These are phyloP conservation scores for Aspergillus aculeatinus DNA, from an alignment of 2,329 filamentous ascomycete species.

Conservation along the genomic window DNA sequence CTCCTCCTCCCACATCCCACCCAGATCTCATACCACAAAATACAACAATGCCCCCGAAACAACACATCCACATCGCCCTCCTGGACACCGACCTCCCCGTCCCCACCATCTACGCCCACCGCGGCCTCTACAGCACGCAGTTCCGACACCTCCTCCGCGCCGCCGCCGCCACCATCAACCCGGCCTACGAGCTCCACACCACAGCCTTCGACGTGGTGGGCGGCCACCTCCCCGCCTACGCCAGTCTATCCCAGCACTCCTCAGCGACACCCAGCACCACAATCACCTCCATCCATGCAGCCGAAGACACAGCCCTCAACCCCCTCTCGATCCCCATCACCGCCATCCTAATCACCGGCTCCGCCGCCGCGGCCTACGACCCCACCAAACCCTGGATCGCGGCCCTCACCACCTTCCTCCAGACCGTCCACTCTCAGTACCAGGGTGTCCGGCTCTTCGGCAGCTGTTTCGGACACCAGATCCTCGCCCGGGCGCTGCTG, in stretches of 20 bases:
- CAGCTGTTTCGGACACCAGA: constrained; percentile 37
- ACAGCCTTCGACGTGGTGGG: constrained; percentile 37
- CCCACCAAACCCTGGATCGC: constrained; percentile 31
- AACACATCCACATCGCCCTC: constrained; percentile 35
- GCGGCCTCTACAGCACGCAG: constrained; percentile 38
- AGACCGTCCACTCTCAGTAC: constrained; percentile 25
- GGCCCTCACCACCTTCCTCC: constrained; percentile 26
- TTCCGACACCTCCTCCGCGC: constrained; percentile 33
- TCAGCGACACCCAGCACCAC: not conserved
- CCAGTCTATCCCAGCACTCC: constrained; percentile 18
- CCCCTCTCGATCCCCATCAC: constrained; percentile 22
- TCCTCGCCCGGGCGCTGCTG: constrained; percentile 22
- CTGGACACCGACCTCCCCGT: constrained; percentile 40
- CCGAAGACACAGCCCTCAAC: not conserved
- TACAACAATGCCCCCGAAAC: no score
- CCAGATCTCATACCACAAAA: not conserved
- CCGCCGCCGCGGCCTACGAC: constrained; percentile 29
- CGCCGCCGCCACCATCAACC: constrained; percentile 30
- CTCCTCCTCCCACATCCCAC: not conserved
- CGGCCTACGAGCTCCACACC: constrained; percentile 25
- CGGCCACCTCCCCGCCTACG: constrained; percentile 27
- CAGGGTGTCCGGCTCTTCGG: constrained; percentile 34
- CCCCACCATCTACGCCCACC: constrained; percentile 30
- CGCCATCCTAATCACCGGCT: constrained; percentile 35
- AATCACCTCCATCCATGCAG: not conserved